Conservation (phyloP, 257 asterid genomes). For the Fraxinus excelsior region DNA sequence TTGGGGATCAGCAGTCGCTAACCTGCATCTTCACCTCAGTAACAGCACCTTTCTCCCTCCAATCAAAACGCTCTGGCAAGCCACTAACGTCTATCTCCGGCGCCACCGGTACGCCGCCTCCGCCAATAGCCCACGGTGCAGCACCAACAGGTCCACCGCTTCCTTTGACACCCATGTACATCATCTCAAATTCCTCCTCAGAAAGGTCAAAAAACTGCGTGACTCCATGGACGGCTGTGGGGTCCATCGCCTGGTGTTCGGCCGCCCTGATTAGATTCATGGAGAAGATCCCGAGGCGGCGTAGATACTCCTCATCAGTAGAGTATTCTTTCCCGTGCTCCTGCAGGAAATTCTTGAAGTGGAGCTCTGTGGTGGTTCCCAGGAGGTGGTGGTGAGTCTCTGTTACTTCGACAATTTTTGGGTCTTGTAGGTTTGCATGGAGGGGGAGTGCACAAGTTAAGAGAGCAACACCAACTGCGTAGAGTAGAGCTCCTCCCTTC, state of each 20-base stretch:
- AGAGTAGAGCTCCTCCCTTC: slow-evolving; percentile 44
- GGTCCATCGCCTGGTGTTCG: slow-evolving; percentile 91
- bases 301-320: slow-evolving; percentile 69
- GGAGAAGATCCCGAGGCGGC: slow-evolving; percentile 80
- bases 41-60: slow-evolving; percentile 95
- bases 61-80: slow-evolving; percentile 84
- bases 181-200: slow-evolving; percentile 67
- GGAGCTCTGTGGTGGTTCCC: slow-evolving; percentile 66
- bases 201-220: slow-evolving; percentile 77
- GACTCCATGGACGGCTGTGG: slow-evolving; percentile 82
- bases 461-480: slow-evolving; percentile 33
- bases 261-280: slow-evolving; percentile 68
- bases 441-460: slow-evolving; percentile 51
- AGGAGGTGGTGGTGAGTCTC: slow-evolving; percentile 49
- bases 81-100: slow-evolving; percentile 47
- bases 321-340: slow-evolving; percentile 62
- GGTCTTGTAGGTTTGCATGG: slow-evolving; percentile 35
- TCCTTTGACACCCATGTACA: slow-evolving; percentile 76
- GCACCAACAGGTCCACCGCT: slow-evolving; percentile 22
- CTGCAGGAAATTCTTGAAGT: slow-evolving; percentile 57
- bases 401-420: slow-evolving; percentile 69
- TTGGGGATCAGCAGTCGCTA: background rate
- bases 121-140: slow-evolving; percentile 22
- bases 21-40: slow-evolving; percentile 95
- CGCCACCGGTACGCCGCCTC: slow-evolving; percentile 28